A percentile compares a stretch with the other conserved stretches of the same genome.
These are phyloP conservation scores for Backusella luteola DNA, from an alignment of 192 early-diverging fungal genomes.

Conservation along the genomic window DNA sequence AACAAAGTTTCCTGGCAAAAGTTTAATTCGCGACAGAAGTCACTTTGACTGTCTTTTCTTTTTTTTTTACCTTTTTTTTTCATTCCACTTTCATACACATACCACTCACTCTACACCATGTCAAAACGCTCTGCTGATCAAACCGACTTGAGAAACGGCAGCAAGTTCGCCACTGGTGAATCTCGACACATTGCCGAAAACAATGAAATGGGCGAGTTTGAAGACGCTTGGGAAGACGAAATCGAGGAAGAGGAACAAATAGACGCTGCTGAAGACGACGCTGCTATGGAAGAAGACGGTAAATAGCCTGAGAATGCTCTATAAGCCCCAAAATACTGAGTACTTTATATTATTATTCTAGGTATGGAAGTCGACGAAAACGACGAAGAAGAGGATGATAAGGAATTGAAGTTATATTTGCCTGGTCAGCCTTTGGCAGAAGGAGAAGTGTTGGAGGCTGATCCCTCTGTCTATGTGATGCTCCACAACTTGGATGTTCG, in stretches of 20 bases:
- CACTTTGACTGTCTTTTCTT: background rate
- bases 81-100: background rate
- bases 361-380: slow-evolving; percentile 52
- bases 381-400: slow-evolving; percentile 55
- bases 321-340: background rate
- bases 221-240: slow-evolving; percentile 93
- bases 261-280: slow-evolving; percentile 44
- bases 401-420: slow-evolving; percentile 78
- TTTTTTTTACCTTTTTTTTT: slow-evolving; percentile 4
- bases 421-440: slow-evolving; percentile 86
- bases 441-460: slow-evolving; percentile 91
- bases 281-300: slow-evolving; percentile 35
- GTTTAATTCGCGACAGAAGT: background rate
- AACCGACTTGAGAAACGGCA: slow-evolving; percentile 17
- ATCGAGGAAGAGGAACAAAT: slow-evolving; percentile 62
- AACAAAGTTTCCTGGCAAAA: background rate
- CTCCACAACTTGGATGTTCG: slow-evolving; percentile 89
- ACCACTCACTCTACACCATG: slow-evolving; percentile 19
- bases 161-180: background rate
- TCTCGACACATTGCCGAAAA: slow-evolving; percentile 30
- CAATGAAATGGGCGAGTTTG: slow-evolving; percentile 85
- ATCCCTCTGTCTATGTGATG: slow-evolving; percentile 96
- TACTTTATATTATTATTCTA: slow-evolving; percentile 3
- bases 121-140: slow-evolving; percentile 39
- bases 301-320: background rate